A percentile compares a stretch with the other conserved stretches of the same genome.
Conservation (phyloP, 352 stramenopile species). For the Globisporangium rhizosaccharum region DNA sequence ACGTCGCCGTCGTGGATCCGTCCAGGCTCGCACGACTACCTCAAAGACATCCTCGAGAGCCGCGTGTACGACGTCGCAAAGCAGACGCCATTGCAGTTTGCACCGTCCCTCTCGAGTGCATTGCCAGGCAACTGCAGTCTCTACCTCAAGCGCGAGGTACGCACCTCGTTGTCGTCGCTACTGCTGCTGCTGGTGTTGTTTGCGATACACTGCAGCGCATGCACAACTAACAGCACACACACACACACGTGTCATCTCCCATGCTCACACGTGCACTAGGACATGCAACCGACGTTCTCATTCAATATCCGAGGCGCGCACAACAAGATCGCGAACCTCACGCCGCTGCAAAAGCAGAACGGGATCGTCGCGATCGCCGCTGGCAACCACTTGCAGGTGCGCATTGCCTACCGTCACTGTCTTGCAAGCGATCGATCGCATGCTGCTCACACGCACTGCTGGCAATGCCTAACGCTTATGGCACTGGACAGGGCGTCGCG, state of each 20-base stretch:
- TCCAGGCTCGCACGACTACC: conserved; percentile 68
- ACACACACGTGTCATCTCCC: not conserved
- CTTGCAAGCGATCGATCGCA: too few relatives aligned
- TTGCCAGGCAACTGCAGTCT: conserved; percentile 62
- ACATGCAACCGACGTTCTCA: conserved; percentile 97
- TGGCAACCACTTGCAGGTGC: conserved; percentile 95
- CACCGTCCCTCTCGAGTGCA: conserved; percentile 46
- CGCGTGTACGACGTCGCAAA: conserved; percentile 81
- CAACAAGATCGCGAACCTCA: conserved; percentile 97
- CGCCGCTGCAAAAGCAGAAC: conserved; percentile 57
- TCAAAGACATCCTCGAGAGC: conserved; percentile 71
- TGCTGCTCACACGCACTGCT: not conserved
- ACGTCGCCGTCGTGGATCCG: conserved; percentile 50
- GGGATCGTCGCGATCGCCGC: conserved; percentile 81
- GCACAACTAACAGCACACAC: too few relatives aligned
- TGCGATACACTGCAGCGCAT: not conserved
- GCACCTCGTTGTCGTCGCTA: not conserved
- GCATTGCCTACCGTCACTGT: not conserved
- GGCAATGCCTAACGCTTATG: not conserved
- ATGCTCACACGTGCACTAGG: conserved; percentile 24
- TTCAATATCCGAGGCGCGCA: conserved; percentile 98
- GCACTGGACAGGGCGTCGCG: conserved; percentile 78
- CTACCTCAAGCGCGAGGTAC: conserved; percentile 91
- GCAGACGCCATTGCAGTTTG: conserved; percentile 64
- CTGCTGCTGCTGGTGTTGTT: not conserved